Percentiles rank a stretch among this genome's conserved stretches.
Evolutionary conservation across 768 basidiomycete genomes (phyloP).

Genomic region (Porpolomopsis calyptriformis): DNA sequence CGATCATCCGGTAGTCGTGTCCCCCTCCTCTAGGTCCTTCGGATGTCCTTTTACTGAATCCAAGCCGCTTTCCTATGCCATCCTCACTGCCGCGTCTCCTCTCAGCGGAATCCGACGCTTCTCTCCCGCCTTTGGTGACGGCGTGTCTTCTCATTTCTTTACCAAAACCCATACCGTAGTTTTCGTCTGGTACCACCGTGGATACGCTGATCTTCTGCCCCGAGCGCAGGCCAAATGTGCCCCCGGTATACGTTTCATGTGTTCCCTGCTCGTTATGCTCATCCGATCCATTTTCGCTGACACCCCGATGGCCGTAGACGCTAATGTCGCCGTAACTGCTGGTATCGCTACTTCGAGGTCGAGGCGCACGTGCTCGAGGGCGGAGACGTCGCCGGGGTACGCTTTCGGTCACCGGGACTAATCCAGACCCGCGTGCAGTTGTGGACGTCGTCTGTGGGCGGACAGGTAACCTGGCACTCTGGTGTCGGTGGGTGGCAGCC

Average conservation of each 20-base stretch:
- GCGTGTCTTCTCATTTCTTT: not conserved
- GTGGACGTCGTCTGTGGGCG: slow-evolving; percentile 30
- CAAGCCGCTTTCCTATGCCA: not conserved
- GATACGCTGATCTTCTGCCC: not conserved
- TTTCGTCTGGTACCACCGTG: not conserved
- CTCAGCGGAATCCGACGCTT: not conserved
- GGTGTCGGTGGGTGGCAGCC: slow-evolving; percentile 11
- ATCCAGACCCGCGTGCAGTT: slow-evolving; percentile 20
- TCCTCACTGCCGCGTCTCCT: not conserved
- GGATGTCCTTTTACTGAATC: slow-evolving; percentile 3
- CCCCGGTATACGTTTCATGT: not conserved
- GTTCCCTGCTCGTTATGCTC: not conserved
- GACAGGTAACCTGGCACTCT: slow-evolving; percentile 16
- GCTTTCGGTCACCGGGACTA: not conserved
- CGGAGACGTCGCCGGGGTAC: not conserved
- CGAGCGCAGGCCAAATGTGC: not conserved
- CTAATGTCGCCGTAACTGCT: not conserved
- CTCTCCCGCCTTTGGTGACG: not conserved
- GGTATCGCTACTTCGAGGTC: not conserved
- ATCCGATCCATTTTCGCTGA: not conserved
- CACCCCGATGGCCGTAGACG: not conserved
- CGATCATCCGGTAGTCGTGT: slow-evolving; percentile 34
- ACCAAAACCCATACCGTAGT: not conserved
- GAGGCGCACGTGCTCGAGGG: not conserved
- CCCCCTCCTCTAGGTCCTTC: slow-evolving; percentile 22